Conservation (phyloP, 2,329 filamentous ascomycete genomes). For the Colletotrichum spaethianum region DNA sequence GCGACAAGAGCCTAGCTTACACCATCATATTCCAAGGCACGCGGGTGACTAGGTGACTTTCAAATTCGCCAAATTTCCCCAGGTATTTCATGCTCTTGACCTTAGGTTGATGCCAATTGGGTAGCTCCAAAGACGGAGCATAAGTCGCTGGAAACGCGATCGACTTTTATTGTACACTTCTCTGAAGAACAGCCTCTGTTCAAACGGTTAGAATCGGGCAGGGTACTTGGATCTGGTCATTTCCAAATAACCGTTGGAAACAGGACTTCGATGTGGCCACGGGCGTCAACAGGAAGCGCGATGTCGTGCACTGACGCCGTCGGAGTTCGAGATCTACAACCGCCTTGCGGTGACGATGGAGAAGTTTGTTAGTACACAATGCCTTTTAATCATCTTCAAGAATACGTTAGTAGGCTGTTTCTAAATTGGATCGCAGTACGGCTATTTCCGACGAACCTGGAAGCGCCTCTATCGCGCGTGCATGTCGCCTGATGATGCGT, state of each 20-base stretch:
- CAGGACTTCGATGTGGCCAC: neutral
- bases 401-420: too few relatives aligned
- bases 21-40: neutral
- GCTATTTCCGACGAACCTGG: slow-evolving; percentile 83
- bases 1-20: neutral
- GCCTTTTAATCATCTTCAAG: neutral
- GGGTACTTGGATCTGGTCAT: neutral
- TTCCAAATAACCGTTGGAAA: neutral
- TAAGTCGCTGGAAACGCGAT: neutral
- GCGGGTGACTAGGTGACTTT: neutral
- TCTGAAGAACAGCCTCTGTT: neutral
- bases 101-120: neutral
- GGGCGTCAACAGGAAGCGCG: slow-evolving; percentile 46
- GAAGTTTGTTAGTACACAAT: slow-evolving; percentile 65
- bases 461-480: slow-evolving; percentile 76
- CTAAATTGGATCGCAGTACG: slow-evolving; percentile 67
- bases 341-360: slow-evolving; percentile 81
- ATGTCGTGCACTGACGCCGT: slow-evolving; percentile 74
- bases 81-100: neutral
- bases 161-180: neutral
- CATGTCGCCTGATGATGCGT: slow-evolving; percentile 67
- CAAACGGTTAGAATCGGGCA: neutral
- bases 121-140: neutral
- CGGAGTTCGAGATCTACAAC: slow-evolving; percentile 80
- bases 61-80: neutral